Evolutionary conservation across 306 rosid genomes (phyloP), one percentile per base, ranked within the genome.

Genomic region (Ceratonia siliqua): DNA sequence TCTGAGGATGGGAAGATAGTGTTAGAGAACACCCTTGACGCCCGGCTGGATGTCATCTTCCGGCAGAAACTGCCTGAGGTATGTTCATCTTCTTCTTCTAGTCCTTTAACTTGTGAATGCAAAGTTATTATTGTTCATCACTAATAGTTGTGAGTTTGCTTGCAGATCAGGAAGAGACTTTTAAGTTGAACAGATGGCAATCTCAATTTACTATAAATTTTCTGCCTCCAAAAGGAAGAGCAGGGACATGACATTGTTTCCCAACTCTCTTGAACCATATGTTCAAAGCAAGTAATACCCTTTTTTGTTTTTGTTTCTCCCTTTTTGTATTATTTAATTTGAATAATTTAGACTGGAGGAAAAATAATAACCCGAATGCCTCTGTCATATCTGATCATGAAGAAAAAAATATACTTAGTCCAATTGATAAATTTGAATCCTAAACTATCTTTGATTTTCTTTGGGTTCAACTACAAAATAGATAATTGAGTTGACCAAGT

Each of bases 1-100:
- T 85, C 95, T 0, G 83, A 79, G 68, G 92, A 89, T 67, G 95
- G 95, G 50, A 89, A 85, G 82, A 89, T 87, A 21, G 95, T 85
- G 78, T 73, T 79, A 52, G 92, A 87, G 72, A 89, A 84, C 84
- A 89, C 90, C 32, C 92, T 89, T 1, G 89, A 85, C 2, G 90
- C 92, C 0, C 55, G 90, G 2, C 72, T 89, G 43, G 90, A 87
- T 52, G 89, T 87, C 18, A 62, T 87, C 32, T 89, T 79, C 70
- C 79, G 89, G 4, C 87, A 83, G 71, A 87, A 89, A 54, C 74
- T 89, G 6, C 95, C 95, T 0, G 81, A 87, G 74, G 48, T 4
- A 17, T 8, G 14, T n/a, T 27, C 4, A 17, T 18, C 49, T 9
- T 18, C 8, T 48, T 48, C 54, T 48, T 46, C 54, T 15, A 15